These are phyloP conservation scores for Phytopythium montanum DNA, from an alignment of 352 stramenopile genomes.

Conservation along the genomic window DNA sequence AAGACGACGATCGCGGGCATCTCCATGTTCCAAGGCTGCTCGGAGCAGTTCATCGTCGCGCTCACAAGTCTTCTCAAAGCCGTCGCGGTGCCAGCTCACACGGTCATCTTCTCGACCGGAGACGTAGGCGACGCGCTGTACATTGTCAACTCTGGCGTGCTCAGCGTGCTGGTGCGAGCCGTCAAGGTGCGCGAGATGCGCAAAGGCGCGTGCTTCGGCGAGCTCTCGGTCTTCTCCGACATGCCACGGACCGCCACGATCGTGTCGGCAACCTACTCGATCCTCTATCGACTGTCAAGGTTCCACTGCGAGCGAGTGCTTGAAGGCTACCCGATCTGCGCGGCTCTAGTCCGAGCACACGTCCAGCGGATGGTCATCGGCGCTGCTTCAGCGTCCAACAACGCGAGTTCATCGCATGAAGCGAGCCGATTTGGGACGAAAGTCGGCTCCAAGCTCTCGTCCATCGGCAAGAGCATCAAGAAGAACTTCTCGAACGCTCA, in stretches of 20 bases:
- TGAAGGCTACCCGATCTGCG: conserved; percentile 45
- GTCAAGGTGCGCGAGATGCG: conserved; percentile 67
- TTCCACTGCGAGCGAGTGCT: conserved; percentile 58
- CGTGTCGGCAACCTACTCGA: conserved; percentile 57
- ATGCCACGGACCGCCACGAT: conserved; percentile 50
- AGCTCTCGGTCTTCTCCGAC: conserved; percentile 66
- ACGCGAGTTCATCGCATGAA: not conserved
- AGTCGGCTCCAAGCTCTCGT: conserved; percentile 6
- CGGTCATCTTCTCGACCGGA: conserved; percentile 44
- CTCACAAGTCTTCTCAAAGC: conserved; percentile 66
- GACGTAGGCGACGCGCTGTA: conserved; percentile 73
- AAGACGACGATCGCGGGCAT: conserved; percentile 44
- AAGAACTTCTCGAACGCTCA: conserved; percentile 1
- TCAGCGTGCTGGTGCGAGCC: conserved; percentile 50
- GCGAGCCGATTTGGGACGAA: not conserved
- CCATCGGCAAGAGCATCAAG: conserved; percentile 5
- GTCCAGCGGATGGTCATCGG: conserved; percentile 8
- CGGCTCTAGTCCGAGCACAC: conserved; percentile 7
- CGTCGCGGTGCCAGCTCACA: conserved; percentile 54
- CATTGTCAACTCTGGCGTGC: conserved; percentile 67
- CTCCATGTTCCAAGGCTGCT: conserved; percentile 56
- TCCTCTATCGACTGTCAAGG: conserved; percentile 63
- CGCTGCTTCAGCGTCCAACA: not conserved
- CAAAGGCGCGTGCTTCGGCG: conserved; percentile 67
- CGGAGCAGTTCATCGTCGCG: conserved; percentile 48